A percentile compares a stretch with the other conserved stretches of the same genome.
Evolutionary conservation across 1,284 basidiomycete genomes (phyloP).

Genomic region (Melampsora larici-populina): DNA sequence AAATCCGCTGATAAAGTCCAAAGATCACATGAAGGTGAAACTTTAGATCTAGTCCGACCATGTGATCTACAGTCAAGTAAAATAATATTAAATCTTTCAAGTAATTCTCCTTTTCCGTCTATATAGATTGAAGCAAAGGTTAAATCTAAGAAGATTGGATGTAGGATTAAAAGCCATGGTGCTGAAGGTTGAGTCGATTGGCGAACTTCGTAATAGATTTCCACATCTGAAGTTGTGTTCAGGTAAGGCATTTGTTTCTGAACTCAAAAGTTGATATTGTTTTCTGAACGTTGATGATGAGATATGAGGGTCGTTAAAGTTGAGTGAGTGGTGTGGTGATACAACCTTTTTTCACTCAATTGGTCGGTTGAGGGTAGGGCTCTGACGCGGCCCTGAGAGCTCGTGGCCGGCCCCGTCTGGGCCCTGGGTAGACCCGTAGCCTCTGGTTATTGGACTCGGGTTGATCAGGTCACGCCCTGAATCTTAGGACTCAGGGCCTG

Average conservation of each 20-base stretch:
- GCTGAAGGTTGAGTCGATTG: not conserved
- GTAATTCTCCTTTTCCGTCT: conserved; percentile 3
- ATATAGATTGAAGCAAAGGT: conserved; percentile 24
- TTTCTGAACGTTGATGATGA: not conserved
- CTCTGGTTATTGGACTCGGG: too few species aligned
- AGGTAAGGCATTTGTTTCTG: conserved; percentile 21
- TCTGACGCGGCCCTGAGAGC: too few species aligned
- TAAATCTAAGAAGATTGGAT: conserved; percentile 31
- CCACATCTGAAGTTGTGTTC: conserved; percentile 20
- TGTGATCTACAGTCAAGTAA: conserved; percentile 31
- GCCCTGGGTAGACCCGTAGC: too few species aligned
- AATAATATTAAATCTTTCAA: conserved; percentile 34
- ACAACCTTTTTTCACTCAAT: too few species aligned
- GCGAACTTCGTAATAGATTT: conserved; percentile 36
- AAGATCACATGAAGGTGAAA: conserved; percentile 29
- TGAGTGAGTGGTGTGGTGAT: too few species aligned
- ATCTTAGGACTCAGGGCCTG: too few species aligned
- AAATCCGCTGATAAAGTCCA: conserved; percentile 33
- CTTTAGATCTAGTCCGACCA: conserved; percentile 32
- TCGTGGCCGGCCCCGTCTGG: too few species aligned
- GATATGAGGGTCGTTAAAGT: not conserved
- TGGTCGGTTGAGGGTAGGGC: too few species aligned
- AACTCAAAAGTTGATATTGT: not conserved
- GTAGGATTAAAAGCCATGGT: conserved; percentile 37
- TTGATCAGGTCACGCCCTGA: too few species aligned